Base-by-base conservation (phyloP, 2,329 filamentous ascomycete genomes). In the Coleophoma cylindrospora region DNA sequence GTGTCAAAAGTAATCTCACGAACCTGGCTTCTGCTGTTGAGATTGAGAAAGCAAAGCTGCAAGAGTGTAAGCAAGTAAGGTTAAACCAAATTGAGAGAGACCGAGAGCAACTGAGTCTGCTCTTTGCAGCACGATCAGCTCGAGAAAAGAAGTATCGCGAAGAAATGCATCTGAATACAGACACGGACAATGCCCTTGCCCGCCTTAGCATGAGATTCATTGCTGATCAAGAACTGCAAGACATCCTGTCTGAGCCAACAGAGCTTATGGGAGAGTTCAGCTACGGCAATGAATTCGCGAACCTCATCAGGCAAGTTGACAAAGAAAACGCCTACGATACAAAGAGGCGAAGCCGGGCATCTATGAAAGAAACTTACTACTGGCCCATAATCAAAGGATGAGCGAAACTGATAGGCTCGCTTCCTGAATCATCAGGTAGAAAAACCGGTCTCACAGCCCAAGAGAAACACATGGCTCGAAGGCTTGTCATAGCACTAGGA, bases 311-410 rank as follows among this genome's bases (percentile, higher is more conserved):
- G 8, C 34, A 47, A 33, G 51, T 57, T 48, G 15, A 57, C 43
- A 57, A 50, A 50, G 54, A 40, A 12, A 46, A 38, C 10, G 52
- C 54, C 55, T 40, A 53, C n/a, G 21, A 46, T 51, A 50, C 32
- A 47, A 51, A 32, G 14, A 50, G 33, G 12, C 33, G 21, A 45
- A 49, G 41, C 1, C 47, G 50, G 3, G 34, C 34, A 19, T 51
- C 56, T 32, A 54, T 32, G 50, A 54, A 56, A 50, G 51, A 57
- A 43, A 56, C 54, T n/a, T 57, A 53, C 40, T 57, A 33, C 40
- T 57, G 43, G 55, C 51, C 43, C 45, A 57, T 57, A 47, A 56
- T 57, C 34, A 34, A 57, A 43, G 37, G 56, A 48, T 34, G 50
- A 12, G 48, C 50, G 1, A 56, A 54, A 44, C 56, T 56, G 46